Conservation (phyloP, 2,329 filamentous ascomycete genomes). For the Acrocalymma vagum region DNA sequence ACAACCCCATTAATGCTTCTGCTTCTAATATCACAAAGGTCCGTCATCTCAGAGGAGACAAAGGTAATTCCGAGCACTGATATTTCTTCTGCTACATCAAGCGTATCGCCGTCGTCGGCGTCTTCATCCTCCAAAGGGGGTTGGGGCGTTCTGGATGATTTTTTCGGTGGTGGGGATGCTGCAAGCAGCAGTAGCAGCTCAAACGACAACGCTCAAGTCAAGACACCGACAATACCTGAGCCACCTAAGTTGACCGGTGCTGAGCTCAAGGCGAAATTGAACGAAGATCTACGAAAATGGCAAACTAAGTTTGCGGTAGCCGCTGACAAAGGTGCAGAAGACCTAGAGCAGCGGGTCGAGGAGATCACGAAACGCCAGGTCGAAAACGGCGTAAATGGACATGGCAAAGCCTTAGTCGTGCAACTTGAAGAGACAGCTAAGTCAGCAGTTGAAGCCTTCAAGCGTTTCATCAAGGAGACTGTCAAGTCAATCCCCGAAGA, state of each 20-base stretch:
- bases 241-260: constrained; percentile 37
- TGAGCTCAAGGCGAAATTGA: constrained; percentile 68
- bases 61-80: constrained; percentile 25
- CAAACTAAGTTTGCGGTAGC: constrained; percentile 87
- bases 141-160: constrained; percentile 40
- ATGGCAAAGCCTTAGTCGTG: constrained; percentile 72
- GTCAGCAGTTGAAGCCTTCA: constrained; percentile 71
- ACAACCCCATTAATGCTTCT: not conserved
- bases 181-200: constrained; percentile 32
- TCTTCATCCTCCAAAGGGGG: constrained; percentile 32
- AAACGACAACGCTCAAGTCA: constrained; percentile 23
- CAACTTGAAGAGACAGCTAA: constrained; percentile 74
- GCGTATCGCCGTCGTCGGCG: constrained; percentile 25
- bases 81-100: constrained; percentile 30
- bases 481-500: constrained; percentile 66
- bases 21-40: constrained; percentile 18
- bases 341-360: constrained; percentile 68
- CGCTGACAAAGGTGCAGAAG: constrained; percentile 81
- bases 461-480: constrained; percentile 68
- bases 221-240: constrained; percentile 19
- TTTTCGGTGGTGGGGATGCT: constrained; percentile 36
- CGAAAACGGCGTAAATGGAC: constrained; percentile 69
- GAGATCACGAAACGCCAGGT: constrained; percentile 80
- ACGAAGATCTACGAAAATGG: constrained; percentile 83
- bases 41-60: constrained; percentile 20